A percentile compares a stretch with the other conserved stretches of the same genome.
Evolutionary conservation across 192 early-diverging fungal species (phyloP).

Genomic region (Pilobolus umbonatus): DNA sequence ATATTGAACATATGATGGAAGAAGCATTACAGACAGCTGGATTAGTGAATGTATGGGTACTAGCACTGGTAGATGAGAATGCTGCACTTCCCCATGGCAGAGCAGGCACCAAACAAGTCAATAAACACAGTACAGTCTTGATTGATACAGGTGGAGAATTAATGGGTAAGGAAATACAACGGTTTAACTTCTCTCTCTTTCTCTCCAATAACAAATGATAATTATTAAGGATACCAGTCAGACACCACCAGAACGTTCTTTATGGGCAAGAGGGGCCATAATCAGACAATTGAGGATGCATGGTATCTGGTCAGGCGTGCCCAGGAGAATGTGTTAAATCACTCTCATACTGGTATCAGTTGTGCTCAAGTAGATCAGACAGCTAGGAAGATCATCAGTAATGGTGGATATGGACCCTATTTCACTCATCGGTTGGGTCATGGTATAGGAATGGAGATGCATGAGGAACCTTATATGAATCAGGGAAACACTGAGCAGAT

Average conservation of each 20-base stretch:
- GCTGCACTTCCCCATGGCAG: slow-evolving; percentile 48
- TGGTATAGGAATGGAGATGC: slow-evolving; percentile 48
- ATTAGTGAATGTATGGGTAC: slow-evolving; percentile 31
- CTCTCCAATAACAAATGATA: no score
- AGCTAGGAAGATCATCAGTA: slow-evolving; percentile 33
- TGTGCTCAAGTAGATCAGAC: slow-evolving; percentile 47
- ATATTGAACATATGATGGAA: slow-evolving; percentile 34
- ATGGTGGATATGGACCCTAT: slow-evolving; percentile 35
- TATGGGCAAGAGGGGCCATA: slow-evolving; percentile 23
- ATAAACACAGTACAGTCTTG: slow-evolving; percentile 37
- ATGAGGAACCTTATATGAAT: slow-evolving; percentile 53
- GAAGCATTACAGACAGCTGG: slow-evolving; percentile 31
- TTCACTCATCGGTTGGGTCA: slow-evolving; percentile 52
- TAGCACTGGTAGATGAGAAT: slow-evolving; percentile 41
- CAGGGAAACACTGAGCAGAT: slow-evolving; percentile 37
- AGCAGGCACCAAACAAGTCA: slow-evolving; percentile 35
- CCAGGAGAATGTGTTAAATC: slow-evolving; percentile 34
- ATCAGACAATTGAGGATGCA: slow-evolving; percentile 37
- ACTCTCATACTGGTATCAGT: slow-evolving; percentile 17
- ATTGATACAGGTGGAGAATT: slow-evolving; percentile 46
- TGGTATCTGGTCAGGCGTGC: slow-evolving; percentile 45
- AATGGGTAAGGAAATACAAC: no score
- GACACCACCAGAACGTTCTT: slow-evolving; percentile 51
- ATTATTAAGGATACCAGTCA: slow-evolving; percentile 35
- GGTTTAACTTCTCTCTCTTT: background rate